Conservation (phyloP, 2,329 filamentous ascomycete genomes). For the Lachnellula arida region DNA sequence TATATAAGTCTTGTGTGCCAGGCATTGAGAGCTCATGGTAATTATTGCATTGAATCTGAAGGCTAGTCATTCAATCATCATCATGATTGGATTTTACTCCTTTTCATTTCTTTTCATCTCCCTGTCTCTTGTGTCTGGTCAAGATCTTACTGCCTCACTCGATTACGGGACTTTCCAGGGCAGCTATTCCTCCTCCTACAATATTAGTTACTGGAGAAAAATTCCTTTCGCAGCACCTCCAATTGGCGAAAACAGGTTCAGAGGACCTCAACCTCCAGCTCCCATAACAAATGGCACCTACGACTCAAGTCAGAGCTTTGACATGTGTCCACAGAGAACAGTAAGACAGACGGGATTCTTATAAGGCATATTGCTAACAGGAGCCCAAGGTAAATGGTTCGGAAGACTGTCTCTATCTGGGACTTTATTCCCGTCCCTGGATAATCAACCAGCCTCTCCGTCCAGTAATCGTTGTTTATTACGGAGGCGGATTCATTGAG, state of each 20-base stretch:
- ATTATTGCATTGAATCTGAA: not conserved
- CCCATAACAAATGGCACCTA: conserved; percentile 46
- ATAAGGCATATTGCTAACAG: not conserved
- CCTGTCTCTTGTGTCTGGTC: not conserved
- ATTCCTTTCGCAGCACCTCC: conserved; percentile 59
- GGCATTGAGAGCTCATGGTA: not conserved
- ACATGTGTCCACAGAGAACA: conserved; percentile 55
- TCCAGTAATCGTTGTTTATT: conserved; percentile 57
- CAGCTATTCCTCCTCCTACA: conserved; percentile 46
- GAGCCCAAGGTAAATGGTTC: conserved; percentile 41
- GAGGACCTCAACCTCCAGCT: conserved; percentile 52
- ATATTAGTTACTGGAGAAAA: conserved; percentile 55
- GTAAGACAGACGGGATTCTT: conserved; percentile 27
- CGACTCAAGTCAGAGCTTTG: conserved; percentile 49
- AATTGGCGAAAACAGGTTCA: conserved; percentile 52
- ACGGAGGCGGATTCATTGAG: conserved; percentile 57
- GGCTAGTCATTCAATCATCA: not conserved
- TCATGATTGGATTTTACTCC: not conserved
- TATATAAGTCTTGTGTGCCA: not conserved
- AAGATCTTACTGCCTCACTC: conserved; percentile 37
- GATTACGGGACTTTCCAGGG: conserved; percentile 51
- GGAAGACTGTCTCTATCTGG: conserved; percentile 59
- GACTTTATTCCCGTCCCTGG: conserved; percentile 57
- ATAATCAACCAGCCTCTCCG: conserved; percentile 37
- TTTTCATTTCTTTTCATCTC: not conserved